Evolutionary conservation across 306 rosid species (phyloP).

Genomic region (Crotalaria pallida): DNA sequence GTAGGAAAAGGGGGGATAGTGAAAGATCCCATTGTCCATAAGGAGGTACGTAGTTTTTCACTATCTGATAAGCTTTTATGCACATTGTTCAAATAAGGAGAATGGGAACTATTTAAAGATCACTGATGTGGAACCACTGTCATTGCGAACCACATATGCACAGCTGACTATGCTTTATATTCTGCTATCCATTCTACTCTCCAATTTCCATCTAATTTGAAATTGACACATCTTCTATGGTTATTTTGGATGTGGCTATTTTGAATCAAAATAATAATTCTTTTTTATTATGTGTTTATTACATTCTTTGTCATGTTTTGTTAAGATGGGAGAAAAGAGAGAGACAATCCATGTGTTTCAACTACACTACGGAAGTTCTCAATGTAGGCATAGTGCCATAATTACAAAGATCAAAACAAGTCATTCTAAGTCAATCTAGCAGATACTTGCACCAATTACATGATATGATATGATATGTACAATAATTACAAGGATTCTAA

Average conservation of each 20-base stretch:
- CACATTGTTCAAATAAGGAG: background rate
- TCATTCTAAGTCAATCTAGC: no score
- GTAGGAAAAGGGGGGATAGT: conserved; percentile 56
- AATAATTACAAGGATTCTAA: no score
- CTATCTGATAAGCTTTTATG: background rate
- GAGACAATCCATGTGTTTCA: no score
- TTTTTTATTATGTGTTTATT: no score
- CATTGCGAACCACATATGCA: background rate
- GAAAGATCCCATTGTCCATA: conserved; percentile 46
- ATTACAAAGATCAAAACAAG: no score
- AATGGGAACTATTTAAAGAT: background rate
- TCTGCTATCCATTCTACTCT: background rate
- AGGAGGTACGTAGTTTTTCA: conserved; percentile 37
- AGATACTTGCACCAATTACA: no score
- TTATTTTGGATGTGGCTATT: background rate
- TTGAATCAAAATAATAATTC: no score
- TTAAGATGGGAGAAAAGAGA: no score
- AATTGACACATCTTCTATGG: background rate
- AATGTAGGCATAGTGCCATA: no score
- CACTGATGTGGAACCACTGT: no score
- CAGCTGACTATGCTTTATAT: background rate
- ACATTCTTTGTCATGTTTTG: background rate
- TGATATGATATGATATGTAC: no score
- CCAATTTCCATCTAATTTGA: background rate
- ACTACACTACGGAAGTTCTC: no score